phyloP scores from a whole-genome alignment of 2,329 filamentous ascomycete genomes.

The Aaosphaeria pasadenensis region DNA sequence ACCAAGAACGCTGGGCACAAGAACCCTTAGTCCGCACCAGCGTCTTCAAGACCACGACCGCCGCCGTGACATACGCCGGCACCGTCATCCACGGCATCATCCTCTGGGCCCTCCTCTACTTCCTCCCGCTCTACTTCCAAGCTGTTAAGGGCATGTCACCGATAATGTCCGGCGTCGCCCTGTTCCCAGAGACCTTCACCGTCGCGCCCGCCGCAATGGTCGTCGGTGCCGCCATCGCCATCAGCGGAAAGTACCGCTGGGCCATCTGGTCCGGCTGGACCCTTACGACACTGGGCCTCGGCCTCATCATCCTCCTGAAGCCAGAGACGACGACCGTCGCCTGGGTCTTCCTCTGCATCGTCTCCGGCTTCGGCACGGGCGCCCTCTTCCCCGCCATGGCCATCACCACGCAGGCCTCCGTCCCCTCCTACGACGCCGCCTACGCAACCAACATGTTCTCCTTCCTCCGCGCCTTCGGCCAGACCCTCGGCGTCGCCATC shows the following conservation, averaged over 20 bases:
- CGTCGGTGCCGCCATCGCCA: conserved; percentile 54
- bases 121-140: conserved; percentile 42
- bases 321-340: conserved; percentile 49
- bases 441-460: conserved; percentile 64
- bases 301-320: conserved; percentile 52
- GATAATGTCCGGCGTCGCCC: conserved; percentile 36
- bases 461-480: conserved; percentile 65
- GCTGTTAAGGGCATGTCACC: conserved; percentile 39
- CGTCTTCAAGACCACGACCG: conserved; percentile 50
- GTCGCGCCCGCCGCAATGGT: conserved; percentile 59
- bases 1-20: conserved; percentile 50
- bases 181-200: conserved; percentile 51
- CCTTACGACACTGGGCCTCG: conserved; percentile 57
- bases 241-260: conserved; percentile 59
- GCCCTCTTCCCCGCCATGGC: conserved; percentile 64
- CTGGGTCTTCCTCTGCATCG: conserved; percentile 62
- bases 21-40: conserved; percentile 50
- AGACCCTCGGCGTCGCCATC: conserved; percentile 64
- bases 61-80: conserved; percentile 50
- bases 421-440: conserved; percentile 55
- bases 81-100: conserved; percentile 59
- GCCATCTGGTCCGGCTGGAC: conserved; percentile 62
- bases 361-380: conserved; percentile 60
- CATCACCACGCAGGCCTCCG: conserved; percentile 62
- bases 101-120: conserved; percentile 40